Evolutionary conservation across 352 stramenopile genomes (phyloP).

Genomic region (Phytophthora capsici): DNA sequence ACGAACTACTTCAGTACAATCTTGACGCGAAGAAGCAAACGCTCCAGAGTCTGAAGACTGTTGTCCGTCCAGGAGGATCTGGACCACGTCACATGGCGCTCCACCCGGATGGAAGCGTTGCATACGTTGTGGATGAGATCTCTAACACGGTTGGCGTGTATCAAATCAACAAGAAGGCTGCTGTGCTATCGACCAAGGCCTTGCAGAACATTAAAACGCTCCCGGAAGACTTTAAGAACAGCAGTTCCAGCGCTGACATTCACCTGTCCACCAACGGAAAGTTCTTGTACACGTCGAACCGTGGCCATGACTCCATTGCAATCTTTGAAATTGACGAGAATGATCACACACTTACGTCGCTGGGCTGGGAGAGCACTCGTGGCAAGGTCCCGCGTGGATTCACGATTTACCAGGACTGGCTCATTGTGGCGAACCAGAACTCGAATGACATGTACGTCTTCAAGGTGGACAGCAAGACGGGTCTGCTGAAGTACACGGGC

Average conservation of each 20-base stretch:
- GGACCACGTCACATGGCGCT: constrained; percentile 73
- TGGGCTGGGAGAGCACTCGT: constrained; percentile 51
- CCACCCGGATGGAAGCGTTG: constrained; percentile 49
- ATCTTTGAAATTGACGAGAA: constrained; percentile 52
- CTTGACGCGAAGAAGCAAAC: constrained; percentile 48
- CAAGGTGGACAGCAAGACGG: constrained; percentile 45
- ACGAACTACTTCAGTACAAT: constrained; percentile 61
- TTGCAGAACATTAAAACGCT: constrained; percentile 67
- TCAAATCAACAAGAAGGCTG: constrained; percentile 35
- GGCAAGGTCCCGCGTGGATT: constrained; percentile 58
- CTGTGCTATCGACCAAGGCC: constrained; percentile 29
- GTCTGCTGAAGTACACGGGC: constrained; percentile 49
- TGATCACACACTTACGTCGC: constrained; percentile 37
- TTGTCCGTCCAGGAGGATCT: constrained; percentile 41
- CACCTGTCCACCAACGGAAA: constrained; percentile 56
- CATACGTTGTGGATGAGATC: constrained; percentile 72
- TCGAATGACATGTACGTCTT: constrained; percentile 68
- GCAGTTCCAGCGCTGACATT: constrained; percentile 51
- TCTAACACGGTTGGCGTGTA: constrained; percentile 69
- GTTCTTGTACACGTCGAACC: constrained; percentile 76
- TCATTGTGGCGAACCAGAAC: constrained; percentile 73
- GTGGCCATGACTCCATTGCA: constrained; percentile 66
- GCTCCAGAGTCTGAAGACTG: constrained; percentile 31
- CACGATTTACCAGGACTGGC: constrained; percentile 48
- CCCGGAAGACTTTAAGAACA: constrained; percentile 38